Conservation (phyloP, 805 yeast species). For the Candida sphagnicola region DNA sequence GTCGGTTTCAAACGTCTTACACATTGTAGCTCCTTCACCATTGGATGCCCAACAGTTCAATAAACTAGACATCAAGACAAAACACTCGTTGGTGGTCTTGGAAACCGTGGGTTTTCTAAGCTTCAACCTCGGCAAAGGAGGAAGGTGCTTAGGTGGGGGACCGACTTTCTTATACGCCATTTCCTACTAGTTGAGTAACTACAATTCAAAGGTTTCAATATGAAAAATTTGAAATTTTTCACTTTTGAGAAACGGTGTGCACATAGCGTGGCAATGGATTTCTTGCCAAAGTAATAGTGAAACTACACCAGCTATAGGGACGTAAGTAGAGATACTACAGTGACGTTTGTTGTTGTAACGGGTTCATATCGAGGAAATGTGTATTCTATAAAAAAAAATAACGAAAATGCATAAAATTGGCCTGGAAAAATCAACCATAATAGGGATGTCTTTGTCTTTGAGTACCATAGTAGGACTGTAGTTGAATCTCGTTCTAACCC, state of each 20-base stretch:
- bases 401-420: background rate
- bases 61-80: constrained; percentile 77
- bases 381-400: too few species aligned
- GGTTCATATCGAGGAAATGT: too few species aligned
- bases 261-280: too few species aligned
- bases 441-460: too few species aligned
- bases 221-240: constrained; percentile 1
- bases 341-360: too few species aligned
- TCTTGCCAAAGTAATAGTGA: too few species aligned
- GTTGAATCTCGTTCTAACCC: background rate
- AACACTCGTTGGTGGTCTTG: constrained; percentile 65
- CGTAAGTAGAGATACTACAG: too few species aligned
- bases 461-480: too few species aligned
- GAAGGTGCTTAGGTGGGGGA: constrained; percentile 42
- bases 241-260: background rate
- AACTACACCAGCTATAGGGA: too few species aligned
- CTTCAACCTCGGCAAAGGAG: constrained; percentile 71
- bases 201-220: too few species aligned
- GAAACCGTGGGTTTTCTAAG: constrained; percentile 61
- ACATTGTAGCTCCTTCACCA: constrained; percentile 72
- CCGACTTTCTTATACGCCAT: constrained; percentile 44
- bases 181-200: too few species aligned
- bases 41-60: constrained; percentile 96
- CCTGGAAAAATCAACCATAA: too few species aligned
- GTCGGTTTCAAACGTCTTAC: constrained; percentile 62